Percentiles rank a stretch among this genome's conserved stretches.
phyloP scores from a whole-genome alignment of 805 yeast genomes.

The Brettanomyces custersianus region DNA sequence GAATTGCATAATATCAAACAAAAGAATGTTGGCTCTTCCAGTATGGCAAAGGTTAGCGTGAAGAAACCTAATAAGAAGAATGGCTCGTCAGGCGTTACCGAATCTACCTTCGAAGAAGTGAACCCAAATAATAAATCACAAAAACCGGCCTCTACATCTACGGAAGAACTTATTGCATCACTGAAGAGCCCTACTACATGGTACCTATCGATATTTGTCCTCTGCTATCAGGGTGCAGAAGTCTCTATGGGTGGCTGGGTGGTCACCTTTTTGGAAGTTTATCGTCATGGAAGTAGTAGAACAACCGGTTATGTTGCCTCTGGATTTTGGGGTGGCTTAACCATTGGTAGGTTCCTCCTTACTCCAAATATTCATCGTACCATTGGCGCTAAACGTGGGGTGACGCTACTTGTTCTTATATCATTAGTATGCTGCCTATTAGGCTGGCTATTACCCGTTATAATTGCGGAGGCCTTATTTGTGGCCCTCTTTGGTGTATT shows the following conservation, averaged over 20 bases:
- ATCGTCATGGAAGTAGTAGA: conserved; percentile 37
- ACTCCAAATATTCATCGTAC: conserved; percentile 30
- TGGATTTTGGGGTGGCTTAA: conserved; percentile 66
- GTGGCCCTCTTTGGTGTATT: conserved; percentile 46
- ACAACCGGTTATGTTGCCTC: conserved; percentile 56
- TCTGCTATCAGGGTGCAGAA: conserved; percentile 63
- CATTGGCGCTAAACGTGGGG: conserved; percentile 38
- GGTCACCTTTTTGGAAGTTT: conserved; percentile 49
- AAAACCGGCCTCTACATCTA: neutral
- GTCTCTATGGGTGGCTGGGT: conserved; percentile 67
- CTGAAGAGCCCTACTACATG: conserved; percentile 33
- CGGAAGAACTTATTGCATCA: conserved; percentile 26
- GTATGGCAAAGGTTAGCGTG: neutral
- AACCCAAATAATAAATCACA: neutral
- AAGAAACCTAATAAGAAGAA: neutral
- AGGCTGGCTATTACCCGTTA: conserved; percentile 39
- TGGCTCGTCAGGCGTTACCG: neutral
- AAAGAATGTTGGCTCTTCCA: neutral
- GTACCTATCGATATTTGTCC: conserved; percentile 42
- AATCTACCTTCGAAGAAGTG: conserved; percentile 1
- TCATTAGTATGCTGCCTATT: conserved; percentile 32
- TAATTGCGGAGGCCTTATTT: conserved; percentile 37
- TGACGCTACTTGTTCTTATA: conserved; percentile 24
- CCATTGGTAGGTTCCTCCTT: conserved; percentile 50
- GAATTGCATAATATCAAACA: neutral